A percentile compares a stretch with the other conserved stretches of the same genome.
These are phyloP conservation scores for Pseudogymnoascus sp. DNA, from an alignment of 2,329 filamentous ascomycete species.

Conservation along the genomic window DNA sequence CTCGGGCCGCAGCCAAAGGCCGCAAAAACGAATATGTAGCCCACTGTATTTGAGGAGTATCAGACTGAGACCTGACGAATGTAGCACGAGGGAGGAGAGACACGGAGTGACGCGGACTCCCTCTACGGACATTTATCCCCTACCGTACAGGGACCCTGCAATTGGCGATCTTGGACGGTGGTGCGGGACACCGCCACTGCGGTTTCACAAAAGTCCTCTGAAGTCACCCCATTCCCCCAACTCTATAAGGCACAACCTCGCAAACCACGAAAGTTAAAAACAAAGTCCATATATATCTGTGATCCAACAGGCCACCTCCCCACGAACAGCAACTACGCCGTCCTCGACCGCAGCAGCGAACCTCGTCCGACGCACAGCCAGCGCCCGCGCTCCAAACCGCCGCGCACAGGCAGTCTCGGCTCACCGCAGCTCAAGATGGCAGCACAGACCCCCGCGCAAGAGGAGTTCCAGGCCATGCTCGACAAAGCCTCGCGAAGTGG, in stretches of 20 bases:
- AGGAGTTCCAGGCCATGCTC: slow-evolving; percentile 58
- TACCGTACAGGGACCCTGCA: slow-evolving; percentile 5
- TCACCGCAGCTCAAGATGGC: slow-evolving; percentile 25
- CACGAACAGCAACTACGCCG: background rate
- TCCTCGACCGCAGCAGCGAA: background rate
- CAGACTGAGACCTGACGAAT: slow-evolving; percentile 2
- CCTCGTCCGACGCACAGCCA: background rate
- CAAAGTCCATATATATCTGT: background rate
- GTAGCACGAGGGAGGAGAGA: background rate
- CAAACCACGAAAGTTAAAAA: background rate
- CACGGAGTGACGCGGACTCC: background rate
- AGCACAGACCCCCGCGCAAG: slow-evolving; percentile 49
- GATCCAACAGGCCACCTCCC: background rate
- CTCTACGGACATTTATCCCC: background rate
- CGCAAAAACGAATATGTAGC: background rate
- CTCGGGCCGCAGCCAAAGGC: background rate
- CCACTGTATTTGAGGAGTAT: background rate
- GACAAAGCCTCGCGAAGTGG: slow-evolving; percentile 40
- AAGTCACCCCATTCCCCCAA: background rate
- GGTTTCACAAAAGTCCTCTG: background rate
- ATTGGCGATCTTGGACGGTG: background rate
- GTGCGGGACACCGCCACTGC: background rate
- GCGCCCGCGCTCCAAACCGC: background rate
- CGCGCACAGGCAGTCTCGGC: slow-evolving; percentile 25
- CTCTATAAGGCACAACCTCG: background rate